Evolutionary conservation across 306 rosid genomes (phyloP).

Genomic region (Hippophae tibetana): DNA sequence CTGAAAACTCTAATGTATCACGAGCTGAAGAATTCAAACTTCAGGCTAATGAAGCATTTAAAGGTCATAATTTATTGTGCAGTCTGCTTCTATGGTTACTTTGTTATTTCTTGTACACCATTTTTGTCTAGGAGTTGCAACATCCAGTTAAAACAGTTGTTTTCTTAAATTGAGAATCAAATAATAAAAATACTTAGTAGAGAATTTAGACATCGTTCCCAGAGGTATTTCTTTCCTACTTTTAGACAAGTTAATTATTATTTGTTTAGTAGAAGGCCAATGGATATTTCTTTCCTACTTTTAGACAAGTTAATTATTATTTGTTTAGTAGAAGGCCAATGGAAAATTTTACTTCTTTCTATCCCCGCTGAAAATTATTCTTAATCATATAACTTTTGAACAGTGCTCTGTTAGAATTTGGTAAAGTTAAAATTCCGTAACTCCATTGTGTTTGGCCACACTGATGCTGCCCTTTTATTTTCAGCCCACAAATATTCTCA

Average conservation of each 20-base stretch:
- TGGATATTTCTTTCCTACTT: slow-evolving; percentile 4
- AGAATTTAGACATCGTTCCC: too few species aligned
- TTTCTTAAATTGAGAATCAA: slow-evolving; percentile 5
- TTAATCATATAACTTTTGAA: slow-evolving; percentile 1
- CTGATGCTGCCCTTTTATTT: slow-evolving; percentile 29
- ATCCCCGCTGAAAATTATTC: background rate
- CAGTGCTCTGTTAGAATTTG: slow-evolving; percentile 8
- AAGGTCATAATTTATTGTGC: slow-evolving; percentile 38
- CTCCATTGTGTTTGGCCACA: slow-evolving; percentile 9
- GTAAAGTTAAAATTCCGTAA: slow-evolving; percentile 4
- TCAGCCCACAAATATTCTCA: slow-evolving; percentile 80
- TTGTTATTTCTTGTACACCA: background rate
- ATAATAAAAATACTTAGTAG: background rate
- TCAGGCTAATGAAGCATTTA: slow-evolving; percentile 78
- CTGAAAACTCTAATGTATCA: slow-evolving; percentile 33
- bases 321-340: background rate
- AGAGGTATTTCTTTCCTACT: slow-evolving; percentile 3
- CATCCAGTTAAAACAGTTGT: slow-evolving; percentile 10
- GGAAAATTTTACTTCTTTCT: background rate
- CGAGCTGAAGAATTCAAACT: slow-evolving; percentile 73
- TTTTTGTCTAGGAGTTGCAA: background rate
- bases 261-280: background rate
- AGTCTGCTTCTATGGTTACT: slow-evolving; percentile 2
- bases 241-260: background rate
- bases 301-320: background rate